Base-by-base conservation (phyloP, 306 rosid species). In the Cercis canadensis region DNA sequence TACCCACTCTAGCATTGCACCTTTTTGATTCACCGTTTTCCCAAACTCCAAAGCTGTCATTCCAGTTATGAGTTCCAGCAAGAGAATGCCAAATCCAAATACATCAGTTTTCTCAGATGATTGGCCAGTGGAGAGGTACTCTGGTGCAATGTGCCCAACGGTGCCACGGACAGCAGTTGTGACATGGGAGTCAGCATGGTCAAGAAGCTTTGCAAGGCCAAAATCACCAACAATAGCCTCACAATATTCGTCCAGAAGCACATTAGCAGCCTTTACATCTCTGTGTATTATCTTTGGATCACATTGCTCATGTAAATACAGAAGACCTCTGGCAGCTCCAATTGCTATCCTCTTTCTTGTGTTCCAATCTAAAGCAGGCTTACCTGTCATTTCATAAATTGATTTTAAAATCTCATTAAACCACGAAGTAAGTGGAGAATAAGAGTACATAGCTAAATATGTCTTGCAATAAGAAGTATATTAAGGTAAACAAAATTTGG, bases 161-260 rank as follows among this genome's bases (percentile, higher is more conserved):
- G 99, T 94, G 69, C 99, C 99, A 41, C 99, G 97, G 34, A 94
- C 99, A 47, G 97, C 99, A 54, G 99, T 94, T 19, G 99, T 94
- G 64, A 94, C 99, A 75, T 94, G 99, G 50, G 99, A 91, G 51
- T 94, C 99, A 21, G 88, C 88, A 69, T 91, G 97, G 72, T 94
- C 97, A 18, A 94, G 96, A 73, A 94, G 99, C 85, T 94, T 94
- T 51, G 99, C 99, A 45, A 94, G 96, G 68, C 99, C 99, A 59
- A 94, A 94, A 83, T 94, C 99, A 61, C 99, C 99, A 57, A 94
- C 96, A 8, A 87, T 78, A 12, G 99, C 99, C 71, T 94, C 99
- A 50, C 49, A 87, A 62, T 69, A 85, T 64, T 94, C 97, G 58
- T 94, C 99, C 32, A 94, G 88, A 53, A 94, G 96, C 64, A 94